Evolutionary conservation across 768 basidiomycete genomes (phyloP), one percentile per base, ranked within the genome.

Genomic region (Hericium erinaceus): DNA sequence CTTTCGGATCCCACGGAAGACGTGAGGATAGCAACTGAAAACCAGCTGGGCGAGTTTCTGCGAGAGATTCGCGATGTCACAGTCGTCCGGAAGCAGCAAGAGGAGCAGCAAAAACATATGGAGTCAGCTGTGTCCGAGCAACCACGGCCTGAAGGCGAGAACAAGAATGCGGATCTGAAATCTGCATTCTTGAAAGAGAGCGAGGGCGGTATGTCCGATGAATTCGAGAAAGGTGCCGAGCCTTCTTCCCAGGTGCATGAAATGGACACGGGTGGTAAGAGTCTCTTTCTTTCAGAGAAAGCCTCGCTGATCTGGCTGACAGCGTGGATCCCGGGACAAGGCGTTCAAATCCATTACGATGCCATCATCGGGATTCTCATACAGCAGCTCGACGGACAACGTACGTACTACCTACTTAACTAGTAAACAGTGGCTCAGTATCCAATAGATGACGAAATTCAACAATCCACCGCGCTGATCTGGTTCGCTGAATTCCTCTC

Each of bases 1-100:
- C 84, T 98, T 13, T 92, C 92, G 1, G 97, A 99, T 69, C 93
- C 93, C 0, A 94, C 86, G 1, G 87, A 90, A 65, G 95, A 99
- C 65, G 94, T 99, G 15, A 81, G 90, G 12, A 84, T 90, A 9
- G 91, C 91, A 12, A 94, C 95, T 6, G 92, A 97, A 68, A 88
- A 87, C 58, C 77, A 95, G 7, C 77, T 98, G 4, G 87, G 85
- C 7, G 92, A 94, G 61, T 93, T 98, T 64, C 75, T 98, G 46
- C 81, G 87, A 39, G 97, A 99, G 70, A 91, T 97, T 64, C 83
- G 84, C 9, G 89, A 92, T 56, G 86, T 97, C 39, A 89, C 89
- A 2, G 64, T 82, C 7, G 83, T 95, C 6, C 84, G 85, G 56
- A 81, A 80, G 57, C 82, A 80, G 48, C 72, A 80, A 51, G 82